Base-by-base conservation (phyloP, 495 filamentous ascomycete genomes). In the Aspergillus olivimuriae region DNA sequence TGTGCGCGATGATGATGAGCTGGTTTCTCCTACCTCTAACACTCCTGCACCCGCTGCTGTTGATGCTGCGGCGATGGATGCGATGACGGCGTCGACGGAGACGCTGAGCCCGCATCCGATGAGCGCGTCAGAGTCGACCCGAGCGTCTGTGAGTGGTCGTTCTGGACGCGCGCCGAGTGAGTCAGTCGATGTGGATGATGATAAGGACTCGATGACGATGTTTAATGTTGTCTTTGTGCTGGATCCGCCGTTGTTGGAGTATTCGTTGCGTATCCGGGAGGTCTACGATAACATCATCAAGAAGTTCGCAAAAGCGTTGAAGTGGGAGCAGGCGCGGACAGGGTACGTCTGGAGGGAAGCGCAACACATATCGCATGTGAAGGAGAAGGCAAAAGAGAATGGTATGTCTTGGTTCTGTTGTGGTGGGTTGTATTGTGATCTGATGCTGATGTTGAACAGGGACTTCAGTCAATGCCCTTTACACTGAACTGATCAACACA, bases 141-240 rank as follows among this genome's bases (percentile, higher is more conserved):
- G 66, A 41, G 53, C 56, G 24, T 67, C 71, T 51, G 52, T 57
- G 6, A 60, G 61, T 23, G 70, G 73, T 42, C 65, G 53, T 6
- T 28, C 24, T 28, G 55, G 55, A 19, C 60, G 56, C 16, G 44
- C 53, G 15, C 41, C 47, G 31, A 73, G 69, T 46, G 52, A 58
- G 2, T 48, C 51, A 30, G 57, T 72, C 4, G 76, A 78, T 41
- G 58, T 73, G n/a, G n/a, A n/a, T 7, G 77, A 80, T 47, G 77
- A 83, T 39, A 70, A 63, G 42, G 72, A 72, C 39, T 64, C 71
- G 33, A 90, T 98, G 86, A 89, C 80, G 17, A 95, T 96, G 89
- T 98, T 98, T 61, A 89, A 97, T 65, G 78, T 96, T 24, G 87
- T 95, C 11, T 97, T 96, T 64, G 85, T 95, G 24, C 65, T 95